Base-by-base conservation (phyloP, 225 moss, liverwort and hornwort species). In the Physcomitrellopsis africana region DNA sequence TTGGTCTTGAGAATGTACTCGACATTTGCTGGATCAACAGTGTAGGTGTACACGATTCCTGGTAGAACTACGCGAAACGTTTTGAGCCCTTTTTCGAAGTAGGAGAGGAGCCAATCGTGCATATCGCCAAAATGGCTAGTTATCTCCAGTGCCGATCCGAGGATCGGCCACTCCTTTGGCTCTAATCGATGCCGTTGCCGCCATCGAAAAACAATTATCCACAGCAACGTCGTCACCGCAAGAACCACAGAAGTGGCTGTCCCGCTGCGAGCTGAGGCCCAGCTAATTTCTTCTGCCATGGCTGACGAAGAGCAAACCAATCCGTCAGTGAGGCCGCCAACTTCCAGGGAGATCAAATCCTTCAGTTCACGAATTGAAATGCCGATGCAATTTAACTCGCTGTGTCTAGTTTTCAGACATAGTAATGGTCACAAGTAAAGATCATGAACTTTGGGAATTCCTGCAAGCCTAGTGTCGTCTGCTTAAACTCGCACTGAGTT, bases 1-100 rank as follows among this genome's bases (percentile, higher is more conserved):
- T 83, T 86, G 57, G 82, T 86, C 63, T 86, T 86, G 24, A 86
- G 80, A 9, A 86, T 80, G 59, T 83, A 86, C 82, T 86, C 82
- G 0, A 83, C 60, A 9, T 83, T 86, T 17, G 77, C 86, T 0
- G 83, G 86, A 56, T 80, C 86, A 16, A 80, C 74, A 4, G 86
- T 80, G 72, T 86, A 83, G 3, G 77, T 86, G 64, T 86, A 80
- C 46, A 77, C 80, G 10, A 71, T 68, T 14, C 82, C 77, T 0
- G 86, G 86, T 0, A 80, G 19, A 6, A 62, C 74, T 23, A 86
- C 48, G 0, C 74, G 67, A 41, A 80, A 80, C 0, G 82, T 75
- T 0, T 71, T 77, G 45, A 86, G 70, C 1, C 82, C 80, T 19
- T 80, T 86, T 6, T 67, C 67, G 12, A 86, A 83, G 19, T 83